Evolutionary conservation across 2,329 filamentous ascomycete genomes (phyloP).

Genomic region (Cladophialophora chaetospira): DNA sequence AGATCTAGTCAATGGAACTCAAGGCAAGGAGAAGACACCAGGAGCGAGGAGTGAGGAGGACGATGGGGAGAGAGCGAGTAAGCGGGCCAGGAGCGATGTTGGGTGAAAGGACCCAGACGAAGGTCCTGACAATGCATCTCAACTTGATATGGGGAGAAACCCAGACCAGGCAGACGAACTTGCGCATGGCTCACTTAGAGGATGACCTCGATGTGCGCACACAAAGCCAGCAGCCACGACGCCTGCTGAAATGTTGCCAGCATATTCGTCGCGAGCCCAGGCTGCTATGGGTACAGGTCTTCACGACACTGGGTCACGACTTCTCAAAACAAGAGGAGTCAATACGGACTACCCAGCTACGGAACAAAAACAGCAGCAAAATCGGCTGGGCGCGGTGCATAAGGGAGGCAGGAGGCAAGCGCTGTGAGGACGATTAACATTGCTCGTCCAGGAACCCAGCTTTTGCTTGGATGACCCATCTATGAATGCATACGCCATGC

Average conservation of each 20-base stretch:
- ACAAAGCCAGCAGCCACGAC: not conserved
- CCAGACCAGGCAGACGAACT: not conserved
- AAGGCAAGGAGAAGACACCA: conserved; percentile 35
- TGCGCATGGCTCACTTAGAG: not conserved
- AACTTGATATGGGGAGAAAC: not conserved
- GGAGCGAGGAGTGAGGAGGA: conserved; percentile 13
- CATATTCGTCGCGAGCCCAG: too few species aligned
- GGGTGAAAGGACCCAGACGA: conserved; percentile 14
- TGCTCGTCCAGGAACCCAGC: not conserved
- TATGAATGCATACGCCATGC: conserved; percentile 1
- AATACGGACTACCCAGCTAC: too few species aligned
- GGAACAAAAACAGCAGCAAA: too few species aligned
- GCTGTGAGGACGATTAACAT: too few species aligned
- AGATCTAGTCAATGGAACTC: not conserved
- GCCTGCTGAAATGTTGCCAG: not conserved
- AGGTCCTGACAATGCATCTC: not conserved
- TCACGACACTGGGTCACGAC: too few species aligned
- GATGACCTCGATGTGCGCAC: not conserved
- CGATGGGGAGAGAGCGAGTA: conserved; percentile 20
- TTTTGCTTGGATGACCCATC: not conserved
- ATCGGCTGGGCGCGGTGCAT: too few species aligned
- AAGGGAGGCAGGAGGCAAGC: too few species aligned
- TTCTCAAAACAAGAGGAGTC: too few species aligned
- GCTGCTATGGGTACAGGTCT: too few species aligned
- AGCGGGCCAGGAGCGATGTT: conserved; percentile 27